These are phyloP conservation scores for Citrus unshiu DNA, from an alignment of 345 rosid genomes.

Conservation along the genomic window DNA sequence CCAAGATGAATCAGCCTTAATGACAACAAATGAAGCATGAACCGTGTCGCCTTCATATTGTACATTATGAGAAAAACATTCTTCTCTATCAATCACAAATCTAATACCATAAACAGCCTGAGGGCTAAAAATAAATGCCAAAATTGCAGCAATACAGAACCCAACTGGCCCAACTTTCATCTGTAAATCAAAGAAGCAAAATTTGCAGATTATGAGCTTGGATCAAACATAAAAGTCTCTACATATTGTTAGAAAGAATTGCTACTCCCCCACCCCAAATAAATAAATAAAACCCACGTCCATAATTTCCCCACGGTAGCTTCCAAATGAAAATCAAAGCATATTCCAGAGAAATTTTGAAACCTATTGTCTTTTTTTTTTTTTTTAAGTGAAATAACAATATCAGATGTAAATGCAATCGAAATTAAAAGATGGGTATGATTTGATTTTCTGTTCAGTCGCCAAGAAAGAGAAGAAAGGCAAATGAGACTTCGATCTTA, in stretches of 20 bases:
- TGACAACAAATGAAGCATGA: constrained; percentile 62
- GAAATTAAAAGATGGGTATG: neutral
- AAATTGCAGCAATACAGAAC: constrained; percentile 18
- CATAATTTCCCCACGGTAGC: neutral
- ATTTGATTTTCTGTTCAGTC: constrained; percentile 2
- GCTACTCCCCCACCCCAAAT: neutral
- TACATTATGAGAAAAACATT: constrained; percentile 62
- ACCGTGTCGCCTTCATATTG: constrained; percentile 58
- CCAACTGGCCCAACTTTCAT: constrained; percentile 32
- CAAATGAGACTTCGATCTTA: neutral
- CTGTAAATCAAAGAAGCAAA: constrained; percentile 17
- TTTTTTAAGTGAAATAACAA: neutral
- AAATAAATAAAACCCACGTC: neutral
- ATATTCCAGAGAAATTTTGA: neutral
- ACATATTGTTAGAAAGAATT: neutral
- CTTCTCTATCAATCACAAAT: constrained; percentile 62
- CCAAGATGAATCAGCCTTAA: constrained; percentile 56
- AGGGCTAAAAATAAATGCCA: constrained; percentile 30
- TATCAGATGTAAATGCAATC: neutral
- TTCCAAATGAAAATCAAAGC: neutral
- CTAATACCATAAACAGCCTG: constrained; percentile 44
- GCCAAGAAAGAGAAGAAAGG: neutral
- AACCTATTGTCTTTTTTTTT: too few relatives aligned
- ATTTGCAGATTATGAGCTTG: neutral
- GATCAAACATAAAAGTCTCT: neutral